These are phyloP conservation scores for Hepatocystis sp. DNA, from an alignment of 169 alveolate species.

Conservation along the genomic window DNA sequence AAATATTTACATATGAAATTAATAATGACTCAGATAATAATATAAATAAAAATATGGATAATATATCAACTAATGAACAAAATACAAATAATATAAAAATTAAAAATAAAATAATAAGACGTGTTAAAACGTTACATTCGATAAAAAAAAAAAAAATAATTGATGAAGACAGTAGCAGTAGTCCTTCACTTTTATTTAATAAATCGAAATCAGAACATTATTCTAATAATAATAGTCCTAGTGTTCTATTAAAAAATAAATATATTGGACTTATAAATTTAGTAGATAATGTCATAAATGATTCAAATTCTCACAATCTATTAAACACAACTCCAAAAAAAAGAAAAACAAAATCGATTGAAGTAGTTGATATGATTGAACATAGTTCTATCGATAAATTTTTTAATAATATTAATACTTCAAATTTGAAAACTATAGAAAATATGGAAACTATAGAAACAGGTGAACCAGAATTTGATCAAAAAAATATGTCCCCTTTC, in stretches of 20 bases:
- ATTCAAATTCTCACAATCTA: conserved; percentile 17
- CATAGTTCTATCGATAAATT: conserved; percentile 47
- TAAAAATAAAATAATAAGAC: conserved; percentile 53
- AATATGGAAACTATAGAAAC: too few species aligned
- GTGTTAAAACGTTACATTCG: conserved; percentile 32
- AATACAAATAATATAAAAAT: conserved; percentile 15
- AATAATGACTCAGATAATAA: too few species aligned
- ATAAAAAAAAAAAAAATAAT: conserved; percentile 1
- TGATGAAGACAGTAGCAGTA: conserved; percentile 3
- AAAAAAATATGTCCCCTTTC: too few species aligned
- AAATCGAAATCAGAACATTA: conserved; percentile 17
- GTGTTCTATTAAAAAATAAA: conserved; percentile 3
- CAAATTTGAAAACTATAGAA: too few species aligned
- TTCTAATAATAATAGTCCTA: background rate
- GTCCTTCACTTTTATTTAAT: background rate
- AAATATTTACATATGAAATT: conserved; percentile 23
- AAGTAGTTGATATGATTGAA: conserved; percentile 28
- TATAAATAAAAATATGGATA: too few species aligned
- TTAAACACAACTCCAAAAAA: conserved; percentile 30
- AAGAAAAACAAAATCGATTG: conserved; percentile 36
- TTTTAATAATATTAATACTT: conserved; percentile 4
- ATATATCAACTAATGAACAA: too few species aligned
- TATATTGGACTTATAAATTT: conserved; percentile 23
- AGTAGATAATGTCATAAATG: conserved; percentile 34
- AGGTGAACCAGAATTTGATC: too few species aligned